phyloP scores from a whole-genome alignment of 768 basidiomycete genomes.

The Peribolospora baueri region DNA sequence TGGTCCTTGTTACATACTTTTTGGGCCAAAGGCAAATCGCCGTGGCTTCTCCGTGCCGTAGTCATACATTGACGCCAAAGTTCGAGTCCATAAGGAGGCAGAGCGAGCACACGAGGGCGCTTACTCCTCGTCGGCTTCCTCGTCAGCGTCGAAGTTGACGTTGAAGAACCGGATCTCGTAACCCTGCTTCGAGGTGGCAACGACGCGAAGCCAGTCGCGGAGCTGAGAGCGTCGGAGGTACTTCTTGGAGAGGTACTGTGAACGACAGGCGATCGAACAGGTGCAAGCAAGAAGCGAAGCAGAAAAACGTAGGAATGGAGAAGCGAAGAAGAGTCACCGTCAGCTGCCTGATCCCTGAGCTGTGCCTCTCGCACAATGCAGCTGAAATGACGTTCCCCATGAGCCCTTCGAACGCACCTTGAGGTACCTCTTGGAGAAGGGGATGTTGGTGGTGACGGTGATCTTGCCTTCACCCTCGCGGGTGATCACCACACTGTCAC shows the following conservation, averaged over 20 bases:
- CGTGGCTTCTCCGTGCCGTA: too few species aligned
- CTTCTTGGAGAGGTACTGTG: conserved; percentile 88
- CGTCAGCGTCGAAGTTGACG: conserved; percentile 16
- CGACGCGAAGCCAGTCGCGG: conserved; percentile 89
- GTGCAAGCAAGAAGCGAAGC: background rate
- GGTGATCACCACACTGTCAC: conserved; percentile 62
- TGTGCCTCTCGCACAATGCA: too few species aligned
- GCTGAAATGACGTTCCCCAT: too few species aligned
- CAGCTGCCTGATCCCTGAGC: too few species aligned
- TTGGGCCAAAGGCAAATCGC: too few species aligned
- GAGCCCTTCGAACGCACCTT: conserved; percentile 17
- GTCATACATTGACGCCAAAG: too few species aligned
- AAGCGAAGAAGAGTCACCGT: too few species aligned
- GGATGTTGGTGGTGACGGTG: conserved; percentile 58
- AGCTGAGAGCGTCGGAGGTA: conserved; percentile 16
- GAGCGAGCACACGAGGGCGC: too few species aligned
- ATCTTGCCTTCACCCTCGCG: conserved; percentile 78
- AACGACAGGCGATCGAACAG: background rate
- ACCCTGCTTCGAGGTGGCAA: conserved; percentile 73
- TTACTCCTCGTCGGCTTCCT: too few species aligned
- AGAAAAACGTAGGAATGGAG: background rate
- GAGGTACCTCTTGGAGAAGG: conserved; percentile 80
- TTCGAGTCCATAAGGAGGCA: too few species aligned
- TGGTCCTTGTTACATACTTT: too few species aligned
- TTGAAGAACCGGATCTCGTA: conserved; percentile 77